These are phyloP conservation scores for Rhizopus sp. DNA, from an alignment of 371 early-diverging fungal genomes.

Conservation along the genomic window DNA sequence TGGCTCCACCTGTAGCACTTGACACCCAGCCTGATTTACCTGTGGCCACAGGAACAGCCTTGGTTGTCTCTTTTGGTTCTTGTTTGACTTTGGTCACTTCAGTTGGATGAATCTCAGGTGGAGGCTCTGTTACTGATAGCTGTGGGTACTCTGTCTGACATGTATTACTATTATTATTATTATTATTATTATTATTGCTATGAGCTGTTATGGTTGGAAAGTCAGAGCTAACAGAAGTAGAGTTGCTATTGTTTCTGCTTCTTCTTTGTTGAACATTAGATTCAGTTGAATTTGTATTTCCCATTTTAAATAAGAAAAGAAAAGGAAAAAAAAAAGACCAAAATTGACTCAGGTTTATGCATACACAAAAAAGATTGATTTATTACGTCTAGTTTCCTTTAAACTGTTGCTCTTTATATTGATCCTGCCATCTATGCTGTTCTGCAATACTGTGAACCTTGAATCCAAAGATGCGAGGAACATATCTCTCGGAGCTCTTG, in stretches of 20 bases:
- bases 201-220: slow-evolving; percentile 2
- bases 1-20: slow-evolving; percentile 44
- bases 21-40: slow-evolving; percentile 49
- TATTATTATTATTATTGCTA: background rate
- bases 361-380: no score
- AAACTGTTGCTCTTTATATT: slow-evolving; percentile 63
- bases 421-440: slow-evolving; percentile 90
- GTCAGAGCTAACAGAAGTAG: slow-evolving; percentile 6
- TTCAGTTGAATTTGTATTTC: slow-evolving; percentile 30
- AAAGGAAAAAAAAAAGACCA: background rate
- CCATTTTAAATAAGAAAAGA: slow-evolving; percentile 12
- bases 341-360: background rate
- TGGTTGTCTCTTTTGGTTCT: background rate
- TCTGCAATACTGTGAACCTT: slow-evolving; percentile 83
- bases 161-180: no score
- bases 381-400: background rate
- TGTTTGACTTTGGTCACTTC: no score
- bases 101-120: no score
- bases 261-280: slow-evolving; percentile 12
- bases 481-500: slow-evolving; percentile 72
- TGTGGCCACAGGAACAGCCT: slow-evolving; percentile 30
- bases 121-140: background rate
- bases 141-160: background rate
- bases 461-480: slow-evolving; percentile 97
- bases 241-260: slow-evolving; percentile 9